phyloP scores from a whole-genome alignment of 2,329 filamentous ascomycete species.

The Ascochyta pisi region DNA sequence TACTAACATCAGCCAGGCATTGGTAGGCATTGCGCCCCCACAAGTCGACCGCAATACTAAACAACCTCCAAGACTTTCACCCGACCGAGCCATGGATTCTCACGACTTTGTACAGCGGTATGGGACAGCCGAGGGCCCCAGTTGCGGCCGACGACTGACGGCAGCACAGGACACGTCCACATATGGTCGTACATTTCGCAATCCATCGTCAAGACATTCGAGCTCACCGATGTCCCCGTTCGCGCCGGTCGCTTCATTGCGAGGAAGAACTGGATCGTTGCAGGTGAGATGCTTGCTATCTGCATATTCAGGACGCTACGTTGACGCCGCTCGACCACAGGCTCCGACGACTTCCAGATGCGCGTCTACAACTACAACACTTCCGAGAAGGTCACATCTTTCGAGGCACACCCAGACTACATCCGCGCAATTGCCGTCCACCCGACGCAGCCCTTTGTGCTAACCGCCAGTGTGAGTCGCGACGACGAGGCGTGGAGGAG shows the following conservation, averaged over 20 bases:
- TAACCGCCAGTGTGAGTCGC: slow-evolving; percentile 75
- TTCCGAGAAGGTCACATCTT: slow-evolving; percentile 95
- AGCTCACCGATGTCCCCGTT: slow-evolving; percentile 97
- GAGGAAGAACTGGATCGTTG: slow-evolving; percentile 98
- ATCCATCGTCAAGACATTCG: slow-evolving; percentile 97
- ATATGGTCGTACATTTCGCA: slow-evolving; percentile 88
- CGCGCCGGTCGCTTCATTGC: slow-evolving; percentile 95
- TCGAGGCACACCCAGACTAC: slow-evolving; percentile 97
- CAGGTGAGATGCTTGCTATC: slow-evolving; percentile 60
- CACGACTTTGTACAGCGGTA: slow-evolving; percentile 95
- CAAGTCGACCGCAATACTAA: slow-evolving; percentile 24
- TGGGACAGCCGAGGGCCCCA: slow-evolving; percentile 17
- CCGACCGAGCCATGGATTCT: slow-evolving; percentile 93
- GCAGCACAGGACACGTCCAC: slow-evolving; percentile 82
- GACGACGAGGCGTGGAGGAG: background rate
- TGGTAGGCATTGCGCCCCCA: slow-evolving; percentile 33
- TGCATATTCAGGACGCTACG: background rate
- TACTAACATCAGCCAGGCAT: slow-evolving; percentile 44
- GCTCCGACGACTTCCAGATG: slow-evolving; percentile 83
- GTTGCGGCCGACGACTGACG: slow-evolving; percentile 33
- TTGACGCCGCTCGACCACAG: slow-evolving; percentile 36
- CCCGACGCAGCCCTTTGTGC: slow-evolving; percentile 91
- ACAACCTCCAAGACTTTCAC: slow-evolving; percentile 83
- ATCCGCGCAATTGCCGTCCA: slow-evolving; percentile 97
- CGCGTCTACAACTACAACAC: slow-evolving; percentile 98